These are phyloP conservation scores for Pythium chondricola DNA, from an alignment of 352 stramenopile species.

Conservation along the genomic window DNA sequence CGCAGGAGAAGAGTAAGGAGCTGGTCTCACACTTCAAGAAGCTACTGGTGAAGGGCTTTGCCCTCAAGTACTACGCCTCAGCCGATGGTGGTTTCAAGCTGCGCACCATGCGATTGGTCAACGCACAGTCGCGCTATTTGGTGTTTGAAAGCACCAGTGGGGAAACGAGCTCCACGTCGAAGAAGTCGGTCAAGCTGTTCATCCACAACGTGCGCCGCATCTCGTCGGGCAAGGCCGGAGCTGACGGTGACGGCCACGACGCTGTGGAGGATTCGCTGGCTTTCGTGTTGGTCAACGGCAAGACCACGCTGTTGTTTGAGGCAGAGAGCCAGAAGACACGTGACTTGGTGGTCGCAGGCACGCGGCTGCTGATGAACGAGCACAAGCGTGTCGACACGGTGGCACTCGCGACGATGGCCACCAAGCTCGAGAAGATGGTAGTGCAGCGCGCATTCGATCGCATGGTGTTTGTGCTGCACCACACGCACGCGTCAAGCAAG, in stretches of 20 bases:
- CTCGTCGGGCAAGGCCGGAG: slow-evolving; percentile 9
- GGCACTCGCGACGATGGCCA: slow-evolving; percentile 26
- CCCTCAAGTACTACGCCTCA: slow-evolving; percentile 41
- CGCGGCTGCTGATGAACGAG: slow-evolving; percentile 52
- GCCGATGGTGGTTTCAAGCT: slow-evolving; percentile 35
- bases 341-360: slow-evolving; percentile 58
- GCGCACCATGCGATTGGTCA: slow-evolving; percentile 35
- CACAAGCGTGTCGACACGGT: slow-evolving; percentile 40
- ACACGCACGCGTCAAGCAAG: too few relatives aligned
- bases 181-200: slow-evolving; percentile 49
- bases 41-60: slow-evolving; percentile 56
- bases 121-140: slow-evolving; percentile 35
- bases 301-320: slow-evolving; percentile 51
- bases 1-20: slow-evolving; percentile 49
- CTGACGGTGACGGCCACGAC: not conserved
- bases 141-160: slow-evolving; percentile 40
- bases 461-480: slow-evolving; percentile 9
- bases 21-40: slow-evolving; percentile 70
- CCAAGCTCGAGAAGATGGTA: slow-evolving; percentile 9
- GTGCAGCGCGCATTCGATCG: slow-evolving; percentile 16
- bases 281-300: slow-evolving; percentile 60
- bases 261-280: slow-evolving; percentile 26
- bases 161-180: slow-evolving; percentile 15
- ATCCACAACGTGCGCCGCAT: slow-evolving; percentile 54
- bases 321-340: slow-evolving; percentile 58